Percentiles rank a stretch among this genome's conserved stretches.
These are phyloP conservation scores for Phylloporus arenicola DNA, from an alignment of 768 basidiomycete genomes.

Conservation along the genomic window DNA sequence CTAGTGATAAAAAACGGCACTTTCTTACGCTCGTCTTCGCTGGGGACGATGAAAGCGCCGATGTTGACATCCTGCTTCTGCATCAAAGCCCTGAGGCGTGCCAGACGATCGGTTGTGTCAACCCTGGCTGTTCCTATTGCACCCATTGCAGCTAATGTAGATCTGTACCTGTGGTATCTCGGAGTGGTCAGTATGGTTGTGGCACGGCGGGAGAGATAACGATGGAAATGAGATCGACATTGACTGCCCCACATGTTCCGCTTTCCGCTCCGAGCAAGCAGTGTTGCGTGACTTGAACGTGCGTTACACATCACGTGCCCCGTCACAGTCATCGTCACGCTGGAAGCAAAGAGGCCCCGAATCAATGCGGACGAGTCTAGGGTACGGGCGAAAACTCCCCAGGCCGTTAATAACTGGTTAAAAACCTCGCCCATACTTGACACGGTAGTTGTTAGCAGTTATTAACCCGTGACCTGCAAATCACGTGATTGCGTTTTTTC, in stretches of 20 bases:
- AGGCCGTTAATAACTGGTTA: too few relatives aligned
- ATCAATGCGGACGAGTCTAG: neutral
- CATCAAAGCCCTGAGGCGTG: conserved; percentile 67
- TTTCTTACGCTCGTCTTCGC: conserved; percentile 85
- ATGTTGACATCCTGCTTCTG: conserved; percentile 46
- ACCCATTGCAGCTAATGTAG: conserved; percentile 32
- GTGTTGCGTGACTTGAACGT: conserved; percentile 5
- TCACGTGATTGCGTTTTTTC: too few relatives aligned
- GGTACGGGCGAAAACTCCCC: too few relatives aligned
- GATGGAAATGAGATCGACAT: conserved; percentile 13
- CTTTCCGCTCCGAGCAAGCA: conserved; percentile 15
- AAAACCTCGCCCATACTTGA: too few relatives aligned
- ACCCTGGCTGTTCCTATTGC: conserved; percentile 39
- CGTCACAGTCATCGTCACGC: neutral
- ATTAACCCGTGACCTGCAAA: too few relatives aligned
- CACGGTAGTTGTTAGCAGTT: too few relatives aligned
- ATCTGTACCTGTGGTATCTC: conserved; percentile 3
- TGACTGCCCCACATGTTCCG: conserved; percentile 26
- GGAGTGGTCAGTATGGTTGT: neutral
- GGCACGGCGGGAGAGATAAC: conserved; percentile 19
- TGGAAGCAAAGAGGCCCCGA: neutral
- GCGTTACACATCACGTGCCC: neutral
- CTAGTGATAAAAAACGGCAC: conserved; percentile 21
- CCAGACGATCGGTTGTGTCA: conserved; percentile 59
- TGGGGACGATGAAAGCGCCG: conserved; percentile 77